phyloP scores from a whole-genome alignment of 2,329 filamentous ascomycete genomes.

The Pseudogymnoascus sp. region DNA sequence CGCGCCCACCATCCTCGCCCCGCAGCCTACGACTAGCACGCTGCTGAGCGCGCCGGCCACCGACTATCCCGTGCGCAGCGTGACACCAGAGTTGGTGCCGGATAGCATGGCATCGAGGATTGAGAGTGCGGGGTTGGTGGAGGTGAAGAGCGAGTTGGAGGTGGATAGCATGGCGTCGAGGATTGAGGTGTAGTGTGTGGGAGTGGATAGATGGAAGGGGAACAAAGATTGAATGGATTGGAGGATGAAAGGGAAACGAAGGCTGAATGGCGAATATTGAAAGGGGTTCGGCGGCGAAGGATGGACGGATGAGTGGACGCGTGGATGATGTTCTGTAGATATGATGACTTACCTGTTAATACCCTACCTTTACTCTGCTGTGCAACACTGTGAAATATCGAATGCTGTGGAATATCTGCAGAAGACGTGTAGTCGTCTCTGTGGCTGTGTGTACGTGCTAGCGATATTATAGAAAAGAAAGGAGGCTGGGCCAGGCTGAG shows the following conservation, averaged over 20 bases:
- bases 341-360: neutral
- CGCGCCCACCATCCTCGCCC: conserved; percentile 40
- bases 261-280: no score
- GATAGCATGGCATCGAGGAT: conserved; percentile 42
- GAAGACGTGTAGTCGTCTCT: neutral
- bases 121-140: neutral
- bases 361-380: neutral
- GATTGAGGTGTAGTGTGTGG: neutral
- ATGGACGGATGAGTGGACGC: neutral
- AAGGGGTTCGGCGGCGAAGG: neutral
- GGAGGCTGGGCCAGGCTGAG: neutral
- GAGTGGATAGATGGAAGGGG: conserved; percentile 46
- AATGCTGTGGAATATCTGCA: neutral
- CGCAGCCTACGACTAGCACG: conserved; percentile 48
- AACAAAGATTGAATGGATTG: conserved; percentile 37
- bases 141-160: conserved; percentile 49
- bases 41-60: conserved; percentile 46
- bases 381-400: neutral
- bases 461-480: neutral
- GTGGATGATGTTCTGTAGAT: neutral
- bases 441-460: neutral
- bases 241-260: neutral
- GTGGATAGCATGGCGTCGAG: conserved; percentile 46
- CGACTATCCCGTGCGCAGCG: conserved; percentile 47
- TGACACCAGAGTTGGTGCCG: conserved; percentile 52